These are phyloP conservation scores for Pyrenophora seminiperda DNA, from an alignment of 2,329 filamentous ascomycete species.

Conservation along the genomic window DNA sequence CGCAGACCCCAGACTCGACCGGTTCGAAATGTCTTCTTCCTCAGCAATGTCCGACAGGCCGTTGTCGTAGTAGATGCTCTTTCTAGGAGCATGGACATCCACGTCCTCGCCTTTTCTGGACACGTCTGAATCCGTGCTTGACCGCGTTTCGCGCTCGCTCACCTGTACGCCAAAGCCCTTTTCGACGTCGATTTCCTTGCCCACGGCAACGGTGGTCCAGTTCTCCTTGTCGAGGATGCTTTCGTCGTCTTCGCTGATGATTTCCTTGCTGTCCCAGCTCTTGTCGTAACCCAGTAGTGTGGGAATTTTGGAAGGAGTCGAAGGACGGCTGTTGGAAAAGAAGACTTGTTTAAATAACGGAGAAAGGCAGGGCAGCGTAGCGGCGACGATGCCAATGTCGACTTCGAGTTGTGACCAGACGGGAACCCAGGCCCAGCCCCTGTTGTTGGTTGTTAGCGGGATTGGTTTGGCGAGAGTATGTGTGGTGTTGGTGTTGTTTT, in stretches of 20 bases:
- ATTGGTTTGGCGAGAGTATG: neutral
- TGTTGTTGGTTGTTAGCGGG: too few relatives aligned
- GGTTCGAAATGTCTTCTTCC: neutral
- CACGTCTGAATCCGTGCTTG: neutral
- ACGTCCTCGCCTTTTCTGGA: neutral
- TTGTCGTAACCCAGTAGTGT: constrained; percentile 23
- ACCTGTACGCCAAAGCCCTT: neutral
- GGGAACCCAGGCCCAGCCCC: constrained; percentile 33
- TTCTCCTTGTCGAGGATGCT: neutral
- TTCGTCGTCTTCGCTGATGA: constrained; percentile 5
- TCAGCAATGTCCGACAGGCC: constrained; percentile 17
- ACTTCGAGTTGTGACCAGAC: constrained; percentile 43
- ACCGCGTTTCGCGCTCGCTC: too few relatives aligned
- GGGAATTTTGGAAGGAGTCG: constrained; percentile 20
- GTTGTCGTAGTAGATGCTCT: constrained; percentile 19
- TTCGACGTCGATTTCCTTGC: constrained; percentile 6
- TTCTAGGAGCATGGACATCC: neutral
- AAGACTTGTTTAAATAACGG: constrained; percentile 29
- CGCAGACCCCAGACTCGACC: constrained; percentile 1
- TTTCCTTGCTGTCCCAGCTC: constrained; percentile 11
- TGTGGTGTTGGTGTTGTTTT: constrained; percentile 9
- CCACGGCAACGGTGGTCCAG: neutral
- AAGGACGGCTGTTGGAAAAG: constrained; percentile 2
- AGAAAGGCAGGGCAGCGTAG: constrained; percentile 34
- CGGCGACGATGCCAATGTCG: constrained; percentile 35